These are phyloP conservation scores for Ceratobasidium sp. DNA, from an alignment of 1,284 basidiomycete species.

Conservation along the genomic window DNA sequence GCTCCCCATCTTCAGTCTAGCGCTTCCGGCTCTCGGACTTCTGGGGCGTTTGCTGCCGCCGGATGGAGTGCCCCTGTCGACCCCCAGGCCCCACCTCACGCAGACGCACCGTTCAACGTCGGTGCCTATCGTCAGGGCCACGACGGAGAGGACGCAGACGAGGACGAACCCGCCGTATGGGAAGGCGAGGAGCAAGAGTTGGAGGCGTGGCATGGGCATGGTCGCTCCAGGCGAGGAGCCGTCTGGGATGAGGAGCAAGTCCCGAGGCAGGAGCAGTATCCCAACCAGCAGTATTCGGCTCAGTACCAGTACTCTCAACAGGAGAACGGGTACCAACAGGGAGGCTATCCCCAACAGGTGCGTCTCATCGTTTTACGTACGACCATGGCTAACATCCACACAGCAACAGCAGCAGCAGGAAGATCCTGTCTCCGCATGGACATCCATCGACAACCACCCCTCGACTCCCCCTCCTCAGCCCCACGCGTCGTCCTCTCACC, in stretches of 20 bases:
- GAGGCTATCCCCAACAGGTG: constrained; percentile 3
- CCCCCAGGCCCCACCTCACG: constrained; percentile 25
- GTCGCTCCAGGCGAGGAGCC: constrained; percentile 23
- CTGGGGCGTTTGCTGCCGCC: constrained; percentile 44
- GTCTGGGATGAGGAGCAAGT: not conserved
- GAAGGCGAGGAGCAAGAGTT: not conserved
- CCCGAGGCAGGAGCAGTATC: not conserved
- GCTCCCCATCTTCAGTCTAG: constrained; percentile 8
- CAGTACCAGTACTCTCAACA: not conserved
- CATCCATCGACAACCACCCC: not conserved
- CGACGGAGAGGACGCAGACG: constrained; percentile 41
- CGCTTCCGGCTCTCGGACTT: not conserved
- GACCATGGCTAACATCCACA: constrained; percentile 2
- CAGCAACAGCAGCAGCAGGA: constrained; percentile 20
- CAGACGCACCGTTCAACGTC: constrained; percentile 40
- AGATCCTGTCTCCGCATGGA: constrained; percentile 13
- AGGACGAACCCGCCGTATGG: constrained; percentile 33
- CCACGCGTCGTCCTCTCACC: not conserved
- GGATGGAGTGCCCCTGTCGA: constrained; percentile 46
- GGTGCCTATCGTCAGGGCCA: constrained; percentile 42
- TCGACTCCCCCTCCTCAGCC: constrained; percentile 17
- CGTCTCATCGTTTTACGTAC: not conserved
- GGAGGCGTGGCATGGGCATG: constrained; percentile 19
- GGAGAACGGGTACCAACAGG: constrained; percentile 12
- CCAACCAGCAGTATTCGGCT: not conserved